Evolutionary conservation across 2,329 filamentous ascomycete genomes (phyloP).

Genomic region (Ophiostoma quercus): DNA sequence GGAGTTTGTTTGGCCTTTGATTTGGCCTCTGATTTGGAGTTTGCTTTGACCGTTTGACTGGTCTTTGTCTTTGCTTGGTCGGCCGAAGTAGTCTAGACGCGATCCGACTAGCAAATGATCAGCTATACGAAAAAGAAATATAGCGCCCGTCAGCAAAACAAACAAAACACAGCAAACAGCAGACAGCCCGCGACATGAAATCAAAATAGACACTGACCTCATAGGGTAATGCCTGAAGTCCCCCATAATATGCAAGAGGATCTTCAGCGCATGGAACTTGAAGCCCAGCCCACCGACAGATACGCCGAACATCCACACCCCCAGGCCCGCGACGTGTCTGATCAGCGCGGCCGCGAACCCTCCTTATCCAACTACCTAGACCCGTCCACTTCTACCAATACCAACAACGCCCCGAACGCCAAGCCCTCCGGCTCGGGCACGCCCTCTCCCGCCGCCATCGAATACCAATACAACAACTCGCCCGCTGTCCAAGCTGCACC

Average conservation of each 20-base stretch:
- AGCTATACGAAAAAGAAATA: slow-evolving; percentile 3
- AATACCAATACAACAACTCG: not conserved
- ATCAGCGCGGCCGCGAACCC: slow-evolving; percentile 42
- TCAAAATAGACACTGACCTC: slow-evolving; percentile 32
- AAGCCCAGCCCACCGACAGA: slow-evolving; percentile 45
- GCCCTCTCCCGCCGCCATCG: slow-evolving; percentile 23
- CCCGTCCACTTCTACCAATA: not conserved
- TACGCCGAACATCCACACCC: not conserved
- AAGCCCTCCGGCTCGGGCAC: slow-evolving; percentile 28
- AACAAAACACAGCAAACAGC: not conserved
- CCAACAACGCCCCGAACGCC: slow-evolving; percentile 6
- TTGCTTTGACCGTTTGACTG: not conserved
- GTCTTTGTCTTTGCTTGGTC: not conserved
- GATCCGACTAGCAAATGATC: slow-evolving; percentile 19
- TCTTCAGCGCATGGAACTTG: slow-evolving; percentile 82
- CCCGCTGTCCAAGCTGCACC: not conserved
- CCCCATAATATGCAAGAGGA: slow-evolving; percentile 95
- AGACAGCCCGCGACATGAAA: slow-evolving; percentile 1
- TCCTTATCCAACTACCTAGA: slow-evolving; percentile 41
- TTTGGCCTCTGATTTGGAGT: not conserved
- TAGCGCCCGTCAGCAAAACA: not conserved
- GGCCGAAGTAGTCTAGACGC: slow-evolving; percentile 23
- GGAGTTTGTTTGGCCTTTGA: not conserved
- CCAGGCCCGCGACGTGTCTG: slow-evolving; percentile 19
- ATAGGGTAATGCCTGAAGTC: slow-evolving; percentile 88